Conservation (phyloP, 768 basidiomycete species). For the Termitomyces sp. region DNA sequence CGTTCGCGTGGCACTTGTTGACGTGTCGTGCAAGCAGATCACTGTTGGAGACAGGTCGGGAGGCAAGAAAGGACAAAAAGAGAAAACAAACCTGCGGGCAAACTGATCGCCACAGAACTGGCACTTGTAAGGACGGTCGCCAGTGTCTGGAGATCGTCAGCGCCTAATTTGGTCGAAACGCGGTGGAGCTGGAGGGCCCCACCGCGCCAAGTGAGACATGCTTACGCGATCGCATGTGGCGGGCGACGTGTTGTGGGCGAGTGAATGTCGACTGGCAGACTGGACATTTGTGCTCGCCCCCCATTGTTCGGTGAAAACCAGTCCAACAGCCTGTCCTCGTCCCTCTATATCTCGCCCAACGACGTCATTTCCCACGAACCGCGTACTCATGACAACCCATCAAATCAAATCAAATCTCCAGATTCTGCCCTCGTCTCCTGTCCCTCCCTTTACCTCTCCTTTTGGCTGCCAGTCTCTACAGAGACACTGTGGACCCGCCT, state of each 20-base stretch:
- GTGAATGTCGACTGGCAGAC: constrained; percentile 87
- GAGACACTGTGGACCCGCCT: neutral
- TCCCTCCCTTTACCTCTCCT: neutral
- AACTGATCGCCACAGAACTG: constrained; percentile 87
- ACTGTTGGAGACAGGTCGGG: constrained; percentile 29
- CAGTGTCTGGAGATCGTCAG: constrained; percentile 52
- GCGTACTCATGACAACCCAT: neutral
- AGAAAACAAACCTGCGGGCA: constrained; percentile 57
- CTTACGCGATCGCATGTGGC: constrained; percentile 89
- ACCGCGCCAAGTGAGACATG: constrained; percentile 13
- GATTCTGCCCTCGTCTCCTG: neutral
- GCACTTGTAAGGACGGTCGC: constrained; percentile 87
- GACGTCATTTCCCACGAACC: neutral
- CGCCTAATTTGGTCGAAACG: constrained; percentile 3
- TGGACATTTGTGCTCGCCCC: constrained; percentile 80
- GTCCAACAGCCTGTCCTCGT: neutral
- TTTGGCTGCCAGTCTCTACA: neutral
- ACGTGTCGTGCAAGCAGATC: constrained; percentile 83
- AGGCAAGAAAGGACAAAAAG: neutral
- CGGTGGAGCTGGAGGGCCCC: constrained; percentile 14
- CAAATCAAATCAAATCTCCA: neutral
- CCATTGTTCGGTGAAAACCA: constrained; percentile 40
- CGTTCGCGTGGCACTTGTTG: constrained; percentile 82
- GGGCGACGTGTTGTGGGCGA: constrained; percentile 82
- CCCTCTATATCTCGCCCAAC: neutral